Evolutionary conservation across 2,329 filamentous ascomycete species (phyloP).

Genomic region (Lachnellula arida): DNA sequence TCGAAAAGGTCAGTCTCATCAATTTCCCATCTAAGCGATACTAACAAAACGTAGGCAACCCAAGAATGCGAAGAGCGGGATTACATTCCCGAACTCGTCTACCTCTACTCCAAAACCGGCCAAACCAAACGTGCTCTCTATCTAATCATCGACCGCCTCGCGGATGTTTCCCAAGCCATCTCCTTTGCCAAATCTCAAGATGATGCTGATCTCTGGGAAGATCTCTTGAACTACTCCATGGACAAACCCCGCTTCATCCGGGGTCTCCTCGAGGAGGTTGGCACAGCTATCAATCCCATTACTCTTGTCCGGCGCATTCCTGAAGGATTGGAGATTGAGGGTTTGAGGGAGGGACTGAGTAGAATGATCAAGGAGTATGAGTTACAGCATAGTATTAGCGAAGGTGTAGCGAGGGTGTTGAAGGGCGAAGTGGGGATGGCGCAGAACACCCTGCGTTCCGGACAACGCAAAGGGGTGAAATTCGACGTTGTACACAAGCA

Average conservation of each 20-base stretch:
- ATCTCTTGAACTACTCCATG: constrained; percentile 93
- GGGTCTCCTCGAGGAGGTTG: constrained; percentile 86
- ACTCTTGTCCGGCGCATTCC: constrained; percentile 86
- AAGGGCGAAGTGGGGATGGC: constrained; percentile 80
- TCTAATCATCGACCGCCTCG: constrained; percentile 89
- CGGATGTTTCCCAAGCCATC: constrained; percentile 88
- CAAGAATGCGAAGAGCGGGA: constrained; percentile 74
- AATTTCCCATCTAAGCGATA: background rate
- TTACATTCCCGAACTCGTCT: constrained; percentile 91
- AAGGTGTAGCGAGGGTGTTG: constrained; percentile 81
- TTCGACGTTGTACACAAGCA: constrained; percentile 65
- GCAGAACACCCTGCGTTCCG: constrained; percentile 74
- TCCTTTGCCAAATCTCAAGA: constrained; percentile 91
- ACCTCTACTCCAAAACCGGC: constrained; percentile 90
- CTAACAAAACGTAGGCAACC: constrained; percentile 46
- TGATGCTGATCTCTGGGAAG: constrained; percentile 90
- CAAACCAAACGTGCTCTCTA: constrained; percentile 88
- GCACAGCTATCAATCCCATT: constrained; percentile 89
- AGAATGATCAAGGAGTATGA: constrained; percentile 95
- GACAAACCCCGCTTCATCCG: constrained; percentile 94
- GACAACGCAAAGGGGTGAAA: constrained; percentile 80
- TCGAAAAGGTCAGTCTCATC: constrained; percentile 56
- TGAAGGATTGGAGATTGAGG: constrained; percentile 87
- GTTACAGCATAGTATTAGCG: constrained; percentile 87
- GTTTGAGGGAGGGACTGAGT: constrained; percentile 79